Evolutionary conservation across 2,329 filamentous ascomycete species (phyloP), one percentile per base, ranked within the genome.

Genomic region (Paraphoma chrysanthemicola): DNA sequence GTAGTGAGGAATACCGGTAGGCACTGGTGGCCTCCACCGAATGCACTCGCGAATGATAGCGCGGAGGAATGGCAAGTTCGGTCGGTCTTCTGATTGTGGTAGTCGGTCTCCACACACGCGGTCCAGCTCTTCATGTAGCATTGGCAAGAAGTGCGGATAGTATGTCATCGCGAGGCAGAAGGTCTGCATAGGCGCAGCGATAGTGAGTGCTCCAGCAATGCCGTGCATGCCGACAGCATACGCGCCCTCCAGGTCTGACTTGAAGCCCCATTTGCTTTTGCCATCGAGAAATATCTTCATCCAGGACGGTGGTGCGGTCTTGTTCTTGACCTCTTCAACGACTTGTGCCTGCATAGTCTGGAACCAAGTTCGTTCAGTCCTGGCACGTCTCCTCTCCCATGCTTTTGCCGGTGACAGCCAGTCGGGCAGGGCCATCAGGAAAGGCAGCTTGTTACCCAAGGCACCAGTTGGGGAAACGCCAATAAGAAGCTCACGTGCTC

Each of bases 1-100:
- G 44, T 75, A 79, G 67, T 88, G 86, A 1, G 86, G 85, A 36
- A 88, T 81, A 49, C 76, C 77, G 29, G 77, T 78, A 4, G 77
- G 77, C 29, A 78, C 77, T 38, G 76, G 73, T 23, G 80, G 80
- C 23, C 80, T 76, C 80, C 80, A 82, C 54, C 80, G 73, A 33
- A 79, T 64, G 44, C 70, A 71, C 55, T 79, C 77, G 17, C 75
- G 69, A 46, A 79, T 77, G 48, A 76, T 58, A 17, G 76, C 76
- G 42, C 77, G 70, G 17, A 78, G 61, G 49, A 77, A 74, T 1
- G 77, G 77, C n/a, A 79, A 66, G 36, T 74, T 71, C 8, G 76
- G 74, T 48, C 75, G 68, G 48, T 79, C 77, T 54, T 76, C 74
- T 39, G 72, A 64, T 16, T 68, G 54, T 2, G 77, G 77, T 16